Evolutionary conservation across 2,329 filamentous ascomycete species (phyloP), one percentile per base, ranked within the genome.

Genomic region (Fusarium algeriense): DNA sequence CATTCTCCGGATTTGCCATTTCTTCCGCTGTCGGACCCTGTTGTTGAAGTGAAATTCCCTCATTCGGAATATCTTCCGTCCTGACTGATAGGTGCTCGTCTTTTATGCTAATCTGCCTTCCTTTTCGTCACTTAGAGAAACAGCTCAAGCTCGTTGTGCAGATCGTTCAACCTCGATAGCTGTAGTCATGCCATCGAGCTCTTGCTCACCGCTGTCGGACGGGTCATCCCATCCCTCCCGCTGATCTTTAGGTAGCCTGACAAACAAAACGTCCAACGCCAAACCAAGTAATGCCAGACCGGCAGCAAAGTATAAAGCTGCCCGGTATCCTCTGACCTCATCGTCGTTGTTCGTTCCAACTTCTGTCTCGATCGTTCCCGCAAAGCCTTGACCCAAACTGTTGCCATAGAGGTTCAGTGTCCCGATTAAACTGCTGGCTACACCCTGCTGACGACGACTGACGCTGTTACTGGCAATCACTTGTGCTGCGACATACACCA

Each of bases 401-500:
- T 75, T 75, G 2, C 79, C 79, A 17, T 81, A 80, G 6, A 80
- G 65, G 37, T 79, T 79, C 1, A 81, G 67, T 1, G 76, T 78
- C 4, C 85, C 85, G 11, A 88, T 81, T 5, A 89, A 75, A 17
- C 81, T 84, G 0, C 82, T 84, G 0, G 86, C 86, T 5, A 88
- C 79, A 0, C 87, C 86, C 54, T 88, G 85, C 26, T 88, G 80
- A 8, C 81, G 79, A 5, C 81, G 78, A 5, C 73, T 79, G 34
- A 88, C 85, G 2, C 81, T 82, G 60, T 88, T 87, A 58, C 86
- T 87, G 0, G 85, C 84, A 58, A 88, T 86, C 7, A 88, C 85
- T 64, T 88, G 85, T 0, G 85, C 85, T 0, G 84, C 84, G 0
- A 85, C 83, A 57, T 83, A 87, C 8, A 86, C 80, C 5, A 88